Conservation (phyloP, 2,329 filamentous ascomycete genomes). For the Penicillium palitans region DNA sequence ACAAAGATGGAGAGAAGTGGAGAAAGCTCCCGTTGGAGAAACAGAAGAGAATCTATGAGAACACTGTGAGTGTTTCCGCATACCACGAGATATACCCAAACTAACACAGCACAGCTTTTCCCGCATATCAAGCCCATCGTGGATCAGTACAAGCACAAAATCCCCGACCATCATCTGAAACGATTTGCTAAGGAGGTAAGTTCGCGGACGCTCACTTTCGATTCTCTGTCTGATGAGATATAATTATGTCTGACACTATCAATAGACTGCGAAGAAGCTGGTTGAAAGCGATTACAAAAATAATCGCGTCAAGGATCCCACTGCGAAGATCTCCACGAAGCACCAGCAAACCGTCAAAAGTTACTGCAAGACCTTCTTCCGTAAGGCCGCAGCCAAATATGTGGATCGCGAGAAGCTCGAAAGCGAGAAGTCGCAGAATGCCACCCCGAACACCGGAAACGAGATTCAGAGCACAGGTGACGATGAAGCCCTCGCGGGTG, state of each 20-base stretch:
- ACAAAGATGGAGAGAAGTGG: constrained; percentile 51
- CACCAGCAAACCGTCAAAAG: constrained; percentile 80
- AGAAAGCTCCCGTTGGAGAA: constrained; percentile 62
- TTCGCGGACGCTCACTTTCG: not conserved
- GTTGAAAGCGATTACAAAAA: constrained; percentile 91
- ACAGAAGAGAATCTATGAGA: constrained; percentile 92
- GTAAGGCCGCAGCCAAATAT: constrained; percentile 79
- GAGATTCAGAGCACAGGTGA: constrained; percentile 33
- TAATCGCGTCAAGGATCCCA: constrained; percentile 79
- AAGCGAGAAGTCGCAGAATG: constrained; percentile 46
- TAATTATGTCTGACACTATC: not conserved
- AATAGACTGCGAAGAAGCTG: constrained; percentile 74
- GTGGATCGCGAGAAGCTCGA: constrained; percentile 67
- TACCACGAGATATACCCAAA: not conserved
- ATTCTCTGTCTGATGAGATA: constrained; percentile 15
- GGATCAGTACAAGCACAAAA: constrained; percentile 81
- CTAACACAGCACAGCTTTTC: constrained; percentile 61
- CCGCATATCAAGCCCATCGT: constrained; percentile 82
- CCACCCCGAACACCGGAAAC: constrained; percentile 13
- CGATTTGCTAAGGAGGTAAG: constrained; percentile 63
- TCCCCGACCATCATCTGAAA: constrained; percentile 76
- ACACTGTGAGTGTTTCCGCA: constrained; percentile 65
- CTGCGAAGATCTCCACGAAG: constrained; percentile 67
- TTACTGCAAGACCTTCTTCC: constrained; percentile 81
- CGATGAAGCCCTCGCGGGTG: constrained; percentile 38